Evolutionary conservation across 306 rosid species (phyloP).

Genomic region (Betula pendula): DNA sequence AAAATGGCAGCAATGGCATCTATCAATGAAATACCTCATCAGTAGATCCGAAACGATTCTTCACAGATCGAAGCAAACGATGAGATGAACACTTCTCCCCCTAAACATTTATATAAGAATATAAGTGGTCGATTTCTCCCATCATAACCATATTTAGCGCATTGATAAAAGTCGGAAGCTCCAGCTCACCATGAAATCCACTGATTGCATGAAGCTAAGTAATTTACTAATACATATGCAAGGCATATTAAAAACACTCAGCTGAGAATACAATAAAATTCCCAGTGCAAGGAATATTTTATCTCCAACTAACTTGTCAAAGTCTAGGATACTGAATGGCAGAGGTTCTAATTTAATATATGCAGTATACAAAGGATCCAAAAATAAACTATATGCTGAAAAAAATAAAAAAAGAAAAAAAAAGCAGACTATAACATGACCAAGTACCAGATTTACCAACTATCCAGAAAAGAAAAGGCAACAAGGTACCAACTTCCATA

Average conservation of each 20-base stretch:
- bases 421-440: slow-evolving; percentile 6
- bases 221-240: slow-evolving; percentile 7
- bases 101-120: slow-evolving; percentile 39
- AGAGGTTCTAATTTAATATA: not conserved
- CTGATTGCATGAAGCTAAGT: slow-evolving; percentile 13
- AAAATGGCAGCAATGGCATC: slow-evolving; percentile 4
- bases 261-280: not conserved
- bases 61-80: slow-evolving; percentile 90
- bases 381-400: slow-evolving; percentile 7
- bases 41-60: slow-evolving; percentile 91
- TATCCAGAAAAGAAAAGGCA: slow-evolving; percentile 35
- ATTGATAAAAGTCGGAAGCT: not conserved
- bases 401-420: slow-evolving; percentile 21
- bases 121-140: slow-evolving; percentile 7
- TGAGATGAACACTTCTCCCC: slow-evolving; percentile 85
- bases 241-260: not conserved
- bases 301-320: not conserved
- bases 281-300: not conserved
- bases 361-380: slow-evolving; percentile 9
- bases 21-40: slow-evolving; percentile 66
- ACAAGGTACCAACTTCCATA: slow-evolving; percentile 84
- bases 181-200: slow-evolving; percentile 1
- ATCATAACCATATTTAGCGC: not conserved
- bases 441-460: slow-evolving; percentile 16
- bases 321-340: not conserved